Percentiles rank a stretch among this genome's conserved stretches.
Conservation (phyloP, 2,329 filamentous ascomycete species). For the Aspergillus brunneoviolaceus region DNA sequence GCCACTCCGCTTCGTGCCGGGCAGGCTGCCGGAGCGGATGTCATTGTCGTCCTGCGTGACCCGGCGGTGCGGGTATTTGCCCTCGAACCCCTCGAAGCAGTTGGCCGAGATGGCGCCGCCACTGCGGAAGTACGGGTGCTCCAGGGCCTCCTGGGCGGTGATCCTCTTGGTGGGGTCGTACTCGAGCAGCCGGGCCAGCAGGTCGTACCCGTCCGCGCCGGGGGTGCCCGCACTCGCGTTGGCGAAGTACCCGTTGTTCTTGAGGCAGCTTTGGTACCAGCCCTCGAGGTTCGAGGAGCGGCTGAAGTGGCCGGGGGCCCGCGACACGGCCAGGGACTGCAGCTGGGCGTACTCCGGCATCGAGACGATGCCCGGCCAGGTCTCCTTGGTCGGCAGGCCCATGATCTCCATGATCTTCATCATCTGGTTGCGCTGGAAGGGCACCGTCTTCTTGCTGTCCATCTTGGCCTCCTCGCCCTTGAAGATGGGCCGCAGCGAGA, state of each 20-base stretch:
- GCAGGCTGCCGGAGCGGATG: constrained; percentile 83
- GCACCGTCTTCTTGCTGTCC: constrained; percentile 96
- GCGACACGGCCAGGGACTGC: constrained; percentile 47
- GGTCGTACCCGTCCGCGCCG: constrained; percentile 74
- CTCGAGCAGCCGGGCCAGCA: constrained; percentile 79
- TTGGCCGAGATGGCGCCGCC: constrained; percentile 70
- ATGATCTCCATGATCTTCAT: constrained; percentile 97
- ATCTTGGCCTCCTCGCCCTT: constrained; percentile 99
- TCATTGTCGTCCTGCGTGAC: constrained; percentile 96
- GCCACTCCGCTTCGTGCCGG: constrained; percentile 86
- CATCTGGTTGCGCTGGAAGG: constrained; percentile 98
- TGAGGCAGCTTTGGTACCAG: constrained; percentile 74
- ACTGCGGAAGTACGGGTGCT: constrained; percentile 82
- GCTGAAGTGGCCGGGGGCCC: constrained; percentile 50
- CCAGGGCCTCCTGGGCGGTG: constrained; percentile 82
- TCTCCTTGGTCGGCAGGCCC: constrained; percentile 82
- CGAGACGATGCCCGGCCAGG: constrained; percentile 77
- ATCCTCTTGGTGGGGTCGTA: constrained; percentile 90
- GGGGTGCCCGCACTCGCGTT: constrained; percentile 56
- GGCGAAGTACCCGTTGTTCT: constrained; percentile 54
- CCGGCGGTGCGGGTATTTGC: constrained; percentile 83
- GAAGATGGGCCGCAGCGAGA: constrained; percentile 90
- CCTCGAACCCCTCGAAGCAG: constrained; percentile 86
- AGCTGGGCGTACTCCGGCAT: constrained; percentile 87
- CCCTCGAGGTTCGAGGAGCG: constrained; percentile 66